Evolutionary conservation across 179 eudicot genomes (phyloP).

Genomic region (Corrigiola litoralis): DNA sequence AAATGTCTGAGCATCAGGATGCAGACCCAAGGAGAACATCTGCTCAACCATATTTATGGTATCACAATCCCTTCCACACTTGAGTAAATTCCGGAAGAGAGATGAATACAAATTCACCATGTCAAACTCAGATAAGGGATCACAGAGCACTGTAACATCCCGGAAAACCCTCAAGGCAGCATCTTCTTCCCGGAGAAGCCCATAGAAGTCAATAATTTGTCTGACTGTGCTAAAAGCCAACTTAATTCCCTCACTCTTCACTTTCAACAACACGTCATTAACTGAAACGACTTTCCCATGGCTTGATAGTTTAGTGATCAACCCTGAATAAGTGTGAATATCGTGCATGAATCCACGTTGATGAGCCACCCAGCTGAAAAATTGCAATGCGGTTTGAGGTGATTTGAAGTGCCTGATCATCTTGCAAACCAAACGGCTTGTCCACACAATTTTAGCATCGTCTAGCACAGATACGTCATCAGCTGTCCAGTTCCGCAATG

Average conservation of each 20-base stretch:
- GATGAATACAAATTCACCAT: constrained; percentile 58
- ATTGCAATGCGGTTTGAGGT: constrained; percentile 67
- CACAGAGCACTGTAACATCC: constrained; percentile 47
- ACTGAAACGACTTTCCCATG: constrained; percentile 49
- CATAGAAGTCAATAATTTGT: constrained; percentile 62
- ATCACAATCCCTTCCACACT: constrained; percentile 57
- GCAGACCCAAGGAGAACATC: constrained; percentile 54
- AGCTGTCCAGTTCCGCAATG: constrained; percentile 58
- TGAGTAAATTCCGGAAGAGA: constrained; percentile 63
- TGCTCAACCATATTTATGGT: constrained; percentile 51
- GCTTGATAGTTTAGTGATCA: constrained; percentile 53
- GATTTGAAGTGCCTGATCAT: constrained; percentile 63
- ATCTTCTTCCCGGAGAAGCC: constrained; percentile 53
- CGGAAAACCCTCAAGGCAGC: constrained; percentile 61
- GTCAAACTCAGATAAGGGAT: constrained; percentile 33
- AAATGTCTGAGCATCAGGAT: constrained; percentile 77
- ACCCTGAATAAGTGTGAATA: constrained; percentile 63
- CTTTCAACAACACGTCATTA: constrained; percentile 45
- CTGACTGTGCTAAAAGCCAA: constrained; percentile 54
- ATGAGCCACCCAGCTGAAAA: constrained; percentile 70
- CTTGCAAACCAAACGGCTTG: constrained; percentile 74
- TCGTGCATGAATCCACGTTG: constrained; percentile 75
- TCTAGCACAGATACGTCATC: constrained; percentile 66
- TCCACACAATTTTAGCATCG: constrained; percentile 75
- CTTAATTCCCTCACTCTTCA: constrained; percentile 46